Base-by-base conservation (phyloP, 2,329 filamentous ascomycete species). In the Colletotrichum agaves region DNA sequence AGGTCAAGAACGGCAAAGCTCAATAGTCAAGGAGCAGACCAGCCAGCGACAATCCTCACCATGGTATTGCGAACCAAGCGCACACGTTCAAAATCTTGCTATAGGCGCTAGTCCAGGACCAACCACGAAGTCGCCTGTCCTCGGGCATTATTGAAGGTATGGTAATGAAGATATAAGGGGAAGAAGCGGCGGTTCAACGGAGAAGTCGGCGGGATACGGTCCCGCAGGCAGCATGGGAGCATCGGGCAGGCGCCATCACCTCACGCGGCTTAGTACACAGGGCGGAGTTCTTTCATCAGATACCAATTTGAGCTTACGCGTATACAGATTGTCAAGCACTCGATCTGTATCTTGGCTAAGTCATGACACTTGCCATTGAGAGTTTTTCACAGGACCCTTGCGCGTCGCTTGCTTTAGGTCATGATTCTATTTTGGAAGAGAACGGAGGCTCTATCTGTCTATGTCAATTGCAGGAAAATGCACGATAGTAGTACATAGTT, bases 1-100 rank as follows among this genome's bases (percentile, higher is more conserved):
- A 73, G 5, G 73, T 70, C 43, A 83, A 84, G 75, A 82, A 82
- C 57, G 84, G 80, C 71, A 89, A 89, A 77, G 80, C 83, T 41
- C 80, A 88, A 73, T 85, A 75, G 79, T 53, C 41, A 41, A 19
- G 8, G 39, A 21, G 53, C 35, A 21, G 27, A 35, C 61, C 17
- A 65, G 33, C 47, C 61, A 21, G 33, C 31, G 17, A 44, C 41
- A 63, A 65, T 31, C 31, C n/a, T 19, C 31, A 58, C 50, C 37
- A 23, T 44, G 61, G 55, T 59, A 35, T 31, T 60, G 61, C 37
- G 50, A 43, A 13, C 13, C 27, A 39, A 33, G 4, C 37, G 43
- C 56, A 62, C 21, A 23, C 43, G 21, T 35, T 62, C 23, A 41
- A 15, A 52, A 43, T 8, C 35, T 19, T 31, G 41, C 15, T 41